These are phyloP conservation scores for Postia placenta DNA, from an alignment of 768 basidiomycete species.

Conservation along the genomic window DNA sequence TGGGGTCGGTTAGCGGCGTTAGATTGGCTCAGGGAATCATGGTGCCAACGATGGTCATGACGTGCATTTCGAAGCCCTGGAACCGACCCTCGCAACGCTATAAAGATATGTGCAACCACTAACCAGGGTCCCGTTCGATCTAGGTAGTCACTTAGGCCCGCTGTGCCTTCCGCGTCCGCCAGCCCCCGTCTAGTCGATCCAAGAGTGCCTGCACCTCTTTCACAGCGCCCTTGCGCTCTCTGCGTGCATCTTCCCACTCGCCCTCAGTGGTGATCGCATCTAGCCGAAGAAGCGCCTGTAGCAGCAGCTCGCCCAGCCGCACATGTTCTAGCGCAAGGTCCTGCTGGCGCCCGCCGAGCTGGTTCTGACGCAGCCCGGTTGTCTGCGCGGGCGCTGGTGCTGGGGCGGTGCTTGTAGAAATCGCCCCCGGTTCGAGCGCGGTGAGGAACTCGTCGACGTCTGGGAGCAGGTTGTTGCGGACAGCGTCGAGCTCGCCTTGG, in stretches of 20 bases:
- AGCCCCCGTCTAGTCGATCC: conserved; percentile 71
- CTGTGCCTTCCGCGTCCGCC: conserved; percentile 29
- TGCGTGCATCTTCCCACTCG: conserved; percentile 74
- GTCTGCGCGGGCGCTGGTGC: conserved; percentile 15
- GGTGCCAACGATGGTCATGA: not conserved
- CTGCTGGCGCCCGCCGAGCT: conserved; percentile 4
- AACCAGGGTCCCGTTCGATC: not conserved
- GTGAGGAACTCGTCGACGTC: conserved; percentile 51
- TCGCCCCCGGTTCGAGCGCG: conserved; percentile 21
- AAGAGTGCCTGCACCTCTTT: conserved; percentile 78
- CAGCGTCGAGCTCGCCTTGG: conserved; percentile 42
- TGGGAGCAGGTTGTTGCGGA: conserved; percentile 50
- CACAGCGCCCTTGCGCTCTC: conserved; percentile 81
- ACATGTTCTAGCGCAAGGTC: conserved; percentile 38
- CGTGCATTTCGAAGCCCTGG: not conserved
- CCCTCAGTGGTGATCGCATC: conserved; percentile 74
- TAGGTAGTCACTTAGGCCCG: not conserved
- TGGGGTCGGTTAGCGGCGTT: too few relatives aligned
- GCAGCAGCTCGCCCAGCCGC: conserved; percentile 72
- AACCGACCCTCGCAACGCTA: not conserved
- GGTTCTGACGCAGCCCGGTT: not conserved
- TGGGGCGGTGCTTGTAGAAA: conserved; percentile 8
- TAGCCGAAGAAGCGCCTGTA: conserved; percentile 82
- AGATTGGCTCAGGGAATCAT: not conserved
- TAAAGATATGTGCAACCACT: not conserved